These are phyloP conservation scores for Chlorella sp. DNA, from an alignment of 139 green algal species.

Conservation along the genomic window DNA sequence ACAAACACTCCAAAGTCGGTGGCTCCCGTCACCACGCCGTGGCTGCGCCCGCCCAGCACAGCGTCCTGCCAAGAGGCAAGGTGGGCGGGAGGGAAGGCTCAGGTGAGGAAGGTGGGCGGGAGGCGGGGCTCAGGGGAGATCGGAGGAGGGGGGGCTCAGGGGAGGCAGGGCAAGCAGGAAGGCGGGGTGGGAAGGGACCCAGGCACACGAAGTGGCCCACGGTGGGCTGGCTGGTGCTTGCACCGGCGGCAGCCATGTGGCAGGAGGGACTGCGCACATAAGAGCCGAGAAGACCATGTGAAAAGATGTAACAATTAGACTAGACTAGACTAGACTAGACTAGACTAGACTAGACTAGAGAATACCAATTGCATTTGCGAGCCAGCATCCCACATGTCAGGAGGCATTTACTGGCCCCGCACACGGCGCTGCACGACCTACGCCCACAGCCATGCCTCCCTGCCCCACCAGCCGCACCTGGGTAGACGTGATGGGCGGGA, in stretches of 20 bases:
- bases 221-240: too few relatives aligned
- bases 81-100: background rate
- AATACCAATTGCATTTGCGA: too few relatives aligned
- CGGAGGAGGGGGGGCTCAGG: too few relatives aligned
- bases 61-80: constrained; percentile 53
- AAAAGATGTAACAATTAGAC: too few relatives aligned
- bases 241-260: too few relatives aligned
- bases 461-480: constrained; percentile 35
- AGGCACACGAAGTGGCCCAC: too few relatives aligned
- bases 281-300: background rate
- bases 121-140: background rate
- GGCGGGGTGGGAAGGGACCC: too few relatives aligned
- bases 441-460: background rate
- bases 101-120: background rate
- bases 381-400: too few relatives aligned
- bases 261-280: background rate
- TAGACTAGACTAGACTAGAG: too few relatives aligned
- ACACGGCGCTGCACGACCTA: background rate
- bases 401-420: background rate
- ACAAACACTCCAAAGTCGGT: constrained; percentile 90
- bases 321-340: too few relatives aligned
- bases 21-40: constrained; percentile 89
- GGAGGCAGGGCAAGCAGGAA: too few relatives aligned
- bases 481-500: constrained; percentile 61
- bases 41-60: constrained; percentile 63